These are phyloP conservation scores for Nakazawaea peltata DNA, from an alignment of 805 yeast species.

Conservation along the genomic window DNA sequence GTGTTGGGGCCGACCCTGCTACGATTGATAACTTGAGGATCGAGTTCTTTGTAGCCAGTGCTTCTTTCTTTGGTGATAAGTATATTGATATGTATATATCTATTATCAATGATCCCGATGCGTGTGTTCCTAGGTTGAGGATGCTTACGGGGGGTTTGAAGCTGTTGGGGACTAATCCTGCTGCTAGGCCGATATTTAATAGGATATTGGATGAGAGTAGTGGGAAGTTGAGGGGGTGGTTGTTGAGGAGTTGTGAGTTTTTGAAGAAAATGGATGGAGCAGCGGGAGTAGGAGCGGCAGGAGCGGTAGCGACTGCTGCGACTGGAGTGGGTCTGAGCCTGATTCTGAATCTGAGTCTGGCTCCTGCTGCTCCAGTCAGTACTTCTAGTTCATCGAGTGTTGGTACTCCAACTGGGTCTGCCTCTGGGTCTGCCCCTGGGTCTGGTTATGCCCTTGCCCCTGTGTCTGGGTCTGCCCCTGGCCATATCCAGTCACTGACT, in stretches of 20 bases:
- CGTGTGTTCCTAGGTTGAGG: constrained; percentile 8
- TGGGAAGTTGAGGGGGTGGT: neutral
- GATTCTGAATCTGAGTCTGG: too few relatives aligned
- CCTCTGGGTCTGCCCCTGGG: too few relatives aligned
- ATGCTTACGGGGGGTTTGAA: constrained; percentile 9
- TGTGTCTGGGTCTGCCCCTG: too few relatives aligned
- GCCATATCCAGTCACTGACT: too few relatives aligned
- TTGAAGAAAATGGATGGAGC: too few relatives aligned
- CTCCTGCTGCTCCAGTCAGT: too few relatives aligned
- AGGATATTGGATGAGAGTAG: constrained; percentile 2
- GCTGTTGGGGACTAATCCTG: constrained; percentile 8
- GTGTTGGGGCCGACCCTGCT: constrained; percentile 12
- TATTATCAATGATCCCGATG: constrained; percentile 5
- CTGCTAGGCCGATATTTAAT: constrained; percentile 1
- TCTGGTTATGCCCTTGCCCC: neutral
- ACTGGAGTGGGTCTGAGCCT: too few relatives aligned
- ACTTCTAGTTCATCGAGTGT: too few relatives aligned
- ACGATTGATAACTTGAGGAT: constrained; percentile 16
- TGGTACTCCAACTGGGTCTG: too few relatives aligned
- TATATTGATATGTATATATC: neutral
- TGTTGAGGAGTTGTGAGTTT: constrained; percentile 5
- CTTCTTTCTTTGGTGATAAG: constrained; percentile 12
- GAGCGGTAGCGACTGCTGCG: too few relatives aligned
- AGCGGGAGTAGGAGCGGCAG: too few relatives aligned
- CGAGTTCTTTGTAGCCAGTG: constrained; percentile 18